Evolutionary conservation across 345 rosid genomes (phyloP).

Genomic region (Boechera divaricarpa): DNA sequence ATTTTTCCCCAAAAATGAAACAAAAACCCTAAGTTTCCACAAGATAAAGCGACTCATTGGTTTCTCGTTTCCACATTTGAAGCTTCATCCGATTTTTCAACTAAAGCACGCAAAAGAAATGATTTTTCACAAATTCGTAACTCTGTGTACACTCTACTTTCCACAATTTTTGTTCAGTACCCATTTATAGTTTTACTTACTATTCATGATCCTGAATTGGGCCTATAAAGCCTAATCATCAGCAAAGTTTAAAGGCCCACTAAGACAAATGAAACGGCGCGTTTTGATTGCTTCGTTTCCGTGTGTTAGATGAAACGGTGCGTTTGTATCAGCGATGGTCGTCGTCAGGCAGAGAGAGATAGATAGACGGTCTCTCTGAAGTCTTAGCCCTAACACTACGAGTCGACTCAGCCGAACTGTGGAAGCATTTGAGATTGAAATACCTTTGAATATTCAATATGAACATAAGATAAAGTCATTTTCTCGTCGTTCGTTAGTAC

Average conservation of each 20-base stretch:
- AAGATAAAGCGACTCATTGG: conserved; percentile 17
- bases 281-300: neutral
- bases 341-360: conserved; percentile 29
- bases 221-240: neutral
- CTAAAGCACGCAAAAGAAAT: neutral
- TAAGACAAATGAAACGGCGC: neutral
- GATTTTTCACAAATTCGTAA: conserved; percentile 13
- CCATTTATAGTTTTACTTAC: conserved; percentile 5
- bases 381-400: conserved; percentile 30
- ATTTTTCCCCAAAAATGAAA: neutral
- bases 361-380: neutral
- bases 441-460: neutral
- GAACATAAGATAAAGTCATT: neutral
- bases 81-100: neutral
- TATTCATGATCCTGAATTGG: neutral
- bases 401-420: conserved; percentile 28
- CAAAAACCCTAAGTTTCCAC: neutral
- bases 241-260: neutral
- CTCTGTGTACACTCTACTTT: neutral
- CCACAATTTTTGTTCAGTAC: neutral
- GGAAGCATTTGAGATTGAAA: neutral
- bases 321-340: conserved; percentile 2
- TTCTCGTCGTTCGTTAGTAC: neutral
- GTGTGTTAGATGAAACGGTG: neutral
- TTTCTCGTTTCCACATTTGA: neutral